These are phyloP conservation scores for Marsdenia floribunda DNA, from an alignment of 257 asterid species.

Conservation along the genomic window DNA sequence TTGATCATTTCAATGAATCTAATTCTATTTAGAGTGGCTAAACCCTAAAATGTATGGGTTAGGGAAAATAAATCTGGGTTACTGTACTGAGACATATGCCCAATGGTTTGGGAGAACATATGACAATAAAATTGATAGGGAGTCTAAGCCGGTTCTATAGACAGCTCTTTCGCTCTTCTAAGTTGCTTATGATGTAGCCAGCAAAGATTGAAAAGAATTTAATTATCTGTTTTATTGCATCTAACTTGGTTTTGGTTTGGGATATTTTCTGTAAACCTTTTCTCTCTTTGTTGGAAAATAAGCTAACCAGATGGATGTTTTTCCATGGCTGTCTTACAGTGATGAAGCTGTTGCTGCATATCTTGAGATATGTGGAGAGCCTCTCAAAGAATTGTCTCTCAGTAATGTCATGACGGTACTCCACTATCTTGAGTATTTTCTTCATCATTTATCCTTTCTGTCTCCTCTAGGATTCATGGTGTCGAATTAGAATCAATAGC, in stretches of 20 bases:
- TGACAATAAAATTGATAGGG: neutral
- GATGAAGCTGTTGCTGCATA: constrained; percentile 97
- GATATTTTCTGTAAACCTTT: neutral
- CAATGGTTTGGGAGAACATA: neutral
- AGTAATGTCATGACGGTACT: constrained; percentile 58
- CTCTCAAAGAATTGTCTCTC: constrained; percentile 60
- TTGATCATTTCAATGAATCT: neutral
- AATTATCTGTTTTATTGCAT: neutral
- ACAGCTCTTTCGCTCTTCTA: neutral
- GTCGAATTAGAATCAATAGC: neutral
- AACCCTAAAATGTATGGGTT: neutral
- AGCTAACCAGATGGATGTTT: constrained; percentile 3
- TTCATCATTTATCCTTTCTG: neutral
- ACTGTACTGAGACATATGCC: neutral
- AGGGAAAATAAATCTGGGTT: neutral
- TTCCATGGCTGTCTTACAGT: constrained; percentile 34
- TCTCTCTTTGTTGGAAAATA: neutral
- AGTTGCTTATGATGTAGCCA: neutral
- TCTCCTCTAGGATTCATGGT: neutral
- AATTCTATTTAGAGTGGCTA: neutral
- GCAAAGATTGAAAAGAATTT: neutral
- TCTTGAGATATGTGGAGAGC: constrained; percentile 67
- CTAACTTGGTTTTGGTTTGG: neutral
- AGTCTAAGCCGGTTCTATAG: neutral
- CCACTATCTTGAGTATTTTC: constrained; percentile 6